These are phyloP conservation scores for Epichloe sibirici DNA, from an alignment of 2,329 filamentous ascomycete species.

Conservation along the genomic window DNA sequence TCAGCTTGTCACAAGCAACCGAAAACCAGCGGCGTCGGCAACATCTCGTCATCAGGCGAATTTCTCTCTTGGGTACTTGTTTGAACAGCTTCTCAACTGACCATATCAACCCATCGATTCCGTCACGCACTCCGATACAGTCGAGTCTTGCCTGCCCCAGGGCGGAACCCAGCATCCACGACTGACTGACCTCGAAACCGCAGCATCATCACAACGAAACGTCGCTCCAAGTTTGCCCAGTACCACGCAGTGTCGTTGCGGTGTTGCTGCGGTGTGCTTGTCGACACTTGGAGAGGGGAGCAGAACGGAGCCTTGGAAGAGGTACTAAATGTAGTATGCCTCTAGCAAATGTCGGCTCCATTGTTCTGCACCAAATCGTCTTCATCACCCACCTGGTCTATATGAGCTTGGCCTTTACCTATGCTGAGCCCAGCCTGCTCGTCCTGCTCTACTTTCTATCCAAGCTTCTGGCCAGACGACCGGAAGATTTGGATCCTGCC, in stretches of 20 bases:
- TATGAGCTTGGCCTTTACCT: constrained; percentile 37
- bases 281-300: background rate
- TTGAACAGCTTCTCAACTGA: background rate
- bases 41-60: background rate
- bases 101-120: background rate
- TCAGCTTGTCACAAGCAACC: background rate
- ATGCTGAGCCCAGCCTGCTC: constrained; percentile 34
- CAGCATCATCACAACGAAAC: background rate
- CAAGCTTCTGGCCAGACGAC: constrained; percentile 33
- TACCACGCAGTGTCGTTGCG: background rate
- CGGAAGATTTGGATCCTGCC: constrained; percentile 32
- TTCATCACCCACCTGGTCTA: constrained; percentile 42
- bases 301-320: background rate
- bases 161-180: background rate
- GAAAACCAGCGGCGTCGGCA: background rate
- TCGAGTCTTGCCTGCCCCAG: background rate
- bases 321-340: constrained; percentile 27
- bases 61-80: background rate
- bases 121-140: background rate
- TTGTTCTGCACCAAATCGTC: constrained; percentile 38
- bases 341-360: constrained; percentile 38
- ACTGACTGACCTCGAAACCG: background rate
- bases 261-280: background rate
- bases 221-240: background rate
- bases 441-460: constrained; percentile 35